phyloP scores from a whole-genome alignment of 345 rosid genomes.

The Eucalyptus paniculata region DNA sequence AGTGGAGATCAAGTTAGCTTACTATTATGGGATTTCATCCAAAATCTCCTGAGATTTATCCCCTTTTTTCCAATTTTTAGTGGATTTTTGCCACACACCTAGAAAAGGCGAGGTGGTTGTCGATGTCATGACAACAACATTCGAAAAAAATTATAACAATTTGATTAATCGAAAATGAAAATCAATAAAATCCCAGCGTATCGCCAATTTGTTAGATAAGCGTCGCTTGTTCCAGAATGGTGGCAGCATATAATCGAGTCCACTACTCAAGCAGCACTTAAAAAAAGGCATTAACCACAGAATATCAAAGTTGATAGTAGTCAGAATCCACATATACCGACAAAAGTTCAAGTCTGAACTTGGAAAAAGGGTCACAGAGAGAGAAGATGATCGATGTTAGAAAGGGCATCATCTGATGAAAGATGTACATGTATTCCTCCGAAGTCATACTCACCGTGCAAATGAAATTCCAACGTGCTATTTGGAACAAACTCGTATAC shows the following conservation, averaged over 20 bases:
- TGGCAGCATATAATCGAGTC: not conserved
- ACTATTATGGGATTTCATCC: not conserved
- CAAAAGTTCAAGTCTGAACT: not conserved
- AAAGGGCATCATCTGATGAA: not conserved
- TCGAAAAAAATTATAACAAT: too few relatives aligned
- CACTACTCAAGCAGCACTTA: not conserved
- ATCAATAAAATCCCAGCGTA: not conserved
- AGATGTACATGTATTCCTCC: not conserved
- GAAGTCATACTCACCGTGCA: constrained; percentile 36
- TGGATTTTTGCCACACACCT: too few relatives aligned
- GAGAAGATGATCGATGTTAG: not conserved
- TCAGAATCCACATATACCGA: not conserved
- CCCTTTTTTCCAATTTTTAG: not conserved
- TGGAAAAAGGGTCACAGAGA: not conserved
- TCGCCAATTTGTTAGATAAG: not conserved
- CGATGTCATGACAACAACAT: too few relatives aligned
- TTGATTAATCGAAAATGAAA: not conserved
- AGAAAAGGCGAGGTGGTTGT: not conserved
- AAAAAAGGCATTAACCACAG: not conserved
- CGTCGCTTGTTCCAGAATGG: not conserved
- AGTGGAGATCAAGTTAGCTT: not conserved
- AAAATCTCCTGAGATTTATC: not conserved
- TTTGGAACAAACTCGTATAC: constrained; percentile 73
- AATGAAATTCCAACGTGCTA: constrained; percentile 44
- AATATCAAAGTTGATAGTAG: not conserved